phyloP scores from a whole-genome alignment of 768 basidiomycete species.

The Hericium erinaceus region DNA sequence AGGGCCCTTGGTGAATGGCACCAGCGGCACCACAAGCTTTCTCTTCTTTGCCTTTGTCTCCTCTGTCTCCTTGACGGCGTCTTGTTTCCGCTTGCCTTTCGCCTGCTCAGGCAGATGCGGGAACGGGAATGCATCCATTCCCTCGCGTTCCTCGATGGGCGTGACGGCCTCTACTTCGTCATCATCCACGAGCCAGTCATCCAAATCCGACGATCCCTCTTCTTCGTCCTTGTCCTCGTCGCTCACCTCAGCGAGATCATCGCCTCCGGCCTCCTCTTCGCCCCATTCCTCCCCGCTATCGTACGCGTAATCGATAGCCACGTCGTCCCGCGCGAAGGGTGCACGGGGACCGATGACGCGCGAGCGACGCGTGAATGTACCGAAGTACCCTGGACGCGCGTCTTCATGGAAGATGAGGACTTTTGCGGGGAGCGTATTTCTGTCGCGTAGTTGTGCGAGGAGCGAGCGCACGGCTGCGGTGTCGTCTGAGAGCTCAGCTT shows the following conservation, averaged over 20 bases:
- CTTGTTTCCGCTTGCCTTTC: constrained; percentile 46
- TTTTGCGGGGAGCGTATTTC: constrained; percentile 61
- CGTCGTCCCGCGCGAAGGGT: constrained; percentile 72
- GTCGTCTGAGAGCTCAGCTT: constrained; percentile 73
- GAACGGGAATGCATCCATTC: constrained; percentile 22
- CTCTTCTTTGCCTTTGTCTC: constrained; percentile 70
- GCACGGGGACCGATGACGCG: constrained; percentile 69
- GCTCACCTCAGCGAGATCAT: constrained; percentile 54
- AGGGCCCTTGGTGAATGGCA: constrained; percentile 78
- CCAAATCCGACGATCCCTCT: constrained; percentile 63
- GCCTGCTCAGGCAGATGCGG: constrained; percentile 43
- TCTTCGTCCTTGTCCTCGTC: constrained; percentile 59
- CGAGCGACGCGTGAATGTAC: constrained; percentile 87
- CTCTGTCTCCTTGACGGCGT: constrained; percentile 40
- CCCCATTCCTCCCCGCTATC: constrained; percentile 98
- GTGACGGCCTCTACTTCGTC: constrained; percentile 44
- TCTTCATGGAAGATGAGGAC: constrained; percentile 79
- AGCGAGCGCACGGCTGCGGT: constrained; percentile 58
- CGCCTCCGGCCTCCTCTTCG: constrained; percentile 67
- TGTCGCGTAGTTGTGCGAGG: constrained; percentile 50
- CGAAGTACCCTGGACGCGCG: constrained; percentile 84
- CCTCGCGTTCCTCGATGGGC: constrained; percentile 31
- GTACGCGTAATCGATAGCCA: constrained; percentile 79
- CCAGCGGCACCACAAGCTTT: constrained; percentile 67
- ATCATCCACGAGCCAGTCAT: constrained; percentile 72